These are phyloP conservation scores for Paradendryphiella salina DNA, from an alignment of 2,329 filamentous ascomycete species.

Conservation along the genomic window DNA sequence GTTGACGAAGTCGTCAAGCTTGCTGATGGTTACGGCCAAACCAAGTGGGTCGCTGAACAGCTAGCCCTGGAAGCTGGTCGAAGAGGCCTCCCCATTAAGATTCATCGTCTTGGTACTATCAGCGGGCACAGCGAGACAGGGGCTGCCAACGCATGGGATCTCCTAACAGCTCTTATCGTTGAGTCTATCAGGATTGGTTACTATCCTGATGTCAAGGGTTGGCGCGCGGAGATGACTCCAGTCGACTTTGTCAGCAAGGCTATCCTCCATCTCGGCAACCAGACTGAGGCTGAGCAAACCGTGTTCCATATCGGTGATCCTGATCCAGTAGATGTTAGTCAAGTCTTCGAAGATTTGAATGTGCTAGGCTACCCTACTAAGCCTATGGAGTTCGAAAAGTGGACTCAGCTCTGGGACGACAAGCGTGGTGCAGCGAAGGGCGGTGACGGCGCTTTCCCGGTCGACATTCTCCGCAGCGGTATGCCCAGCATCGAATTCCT, in stretches of 20 bases:
- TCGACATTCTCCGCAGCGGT: slow-evolving; percentile 76
- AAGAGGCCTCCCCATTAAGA: slow-evolving; percentile 69
- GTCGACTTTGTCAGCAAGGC: slow-evolving; percentile 79
- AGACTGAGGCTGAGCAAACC: slow-evolving; percentile 63
- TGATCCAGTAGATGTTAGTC: slow-evolving; percentile 66
- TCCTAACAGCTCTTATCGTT: slow-evolving; percentile 74
- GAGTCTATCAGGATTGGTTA: slow-evolving; percentile 75
- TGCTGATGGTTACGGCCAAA: slow-evolving; percentile 74
- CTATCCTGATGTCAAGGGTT: slow-evolving; percentile 70
- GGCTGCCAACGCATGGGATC: slow-evolving; percentile 76
- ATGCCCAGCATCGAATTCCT: slow-evolving; percentile 77
- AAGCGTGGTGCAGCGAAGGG: slow-evolving; percentile 66
- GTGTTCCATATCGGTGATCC: slow-evolving; percentile 77
- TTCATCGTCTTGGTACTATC: slow-evolving; percentile 75
- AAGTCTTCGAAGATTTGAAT: slow-evolving; percentile 66
- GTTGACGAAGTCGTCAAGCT: slow-evolving; percentile 70
- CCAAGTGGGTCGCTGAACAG: slow-evolving; percentile 80
- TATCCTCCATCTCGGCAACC: slow-evolving; percentile 69
- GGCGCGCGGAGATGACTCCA: slow-evolving; percentile 82
- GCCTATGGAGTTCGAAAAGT: slow-evolving; percentile 69
- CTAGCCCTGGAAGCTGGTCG: slow-evolving; percentile 70
- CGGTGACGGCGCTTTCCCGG: slow-evolving; percentile 73
- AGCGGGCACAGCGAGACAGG: slow-evolving; percentile 76
- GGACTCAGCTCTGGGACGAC: slow-evolving; percentile 73
- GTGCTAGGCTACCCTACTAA: slow-evolving; percentile 72